phyloP scores from a whole-genome alignment of 305 asterid genomes.

The Lippia alba region DNA sequence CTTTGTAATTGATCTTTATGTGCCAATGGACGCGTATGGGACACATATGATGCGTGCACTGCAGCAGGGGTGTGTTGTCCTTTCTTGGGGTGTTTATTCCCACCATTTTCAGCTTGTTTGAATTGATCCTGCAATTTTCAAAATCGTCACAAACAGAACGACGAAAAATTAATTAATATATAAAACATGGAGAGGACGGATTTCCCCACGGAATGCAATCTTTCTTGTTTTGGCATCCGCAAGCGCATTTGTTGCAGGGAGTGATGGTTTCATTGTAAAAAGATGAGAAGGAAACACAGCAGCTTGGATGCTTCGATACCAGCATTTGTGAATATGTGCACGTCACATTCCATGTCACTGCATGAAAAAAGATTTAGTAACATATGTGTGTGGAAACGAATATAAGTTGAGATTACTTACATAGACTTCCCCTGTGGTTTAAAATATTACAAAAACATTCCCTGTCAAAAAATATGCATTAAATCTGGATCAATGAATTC shows the following conservation, averaged over 20 bases:
- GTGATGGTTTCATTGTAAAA: slow-evolving; percentile 77
- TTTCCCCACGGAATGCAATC: slow-evolving; percentile 61
- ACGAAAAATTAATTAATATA: no score
- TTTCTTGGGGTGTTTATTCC: slow-evolving; percentile 74
- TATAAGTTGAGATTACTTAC: no score
- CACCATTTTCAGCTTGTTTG: slow-evolving; percentile 48
- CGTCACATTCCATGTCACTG: slow-evolving; percentile 97
- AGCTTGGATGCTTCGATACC: slow-evolving; percentile 65
- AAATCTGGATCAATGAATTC: no score
- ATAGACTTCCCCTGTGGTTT: no score
- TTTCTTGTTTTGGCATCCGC: slow-evolving; percentile 71
- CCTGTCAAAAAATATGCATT: no score
- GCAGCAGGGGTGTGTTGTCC: slow-evolving; percentile 59
- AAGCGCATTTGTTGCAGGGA: slow-evolving; percentile 74
- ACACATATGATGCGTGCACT: slow-evolving; percentile 82
- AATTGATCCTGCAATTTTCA: slow-evolving; percentile 46
- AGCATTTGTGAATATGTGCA: slow-evolving; percentile 82
- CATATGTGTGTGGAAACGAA: no score
- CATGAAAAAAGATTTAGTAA: slow-evolving; percentile 9
- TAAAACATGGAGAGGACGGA: not conserved
- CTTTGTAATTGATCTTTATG: slow-evolving; percentile 70
- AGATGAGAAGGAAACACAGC: slow-evolving; percentile 87
- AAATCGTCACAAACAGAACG: not conserved
- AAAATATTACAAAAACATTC: no score
- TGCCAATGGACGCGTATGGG: slow-evolving; percentile 85